Percentiles rank a stretch among this genome's conserved stretches.
phyloP scores from a whole-genome alignment of 1,284 basidiomycete genomes.

The Marasmius sp. region DNA sequence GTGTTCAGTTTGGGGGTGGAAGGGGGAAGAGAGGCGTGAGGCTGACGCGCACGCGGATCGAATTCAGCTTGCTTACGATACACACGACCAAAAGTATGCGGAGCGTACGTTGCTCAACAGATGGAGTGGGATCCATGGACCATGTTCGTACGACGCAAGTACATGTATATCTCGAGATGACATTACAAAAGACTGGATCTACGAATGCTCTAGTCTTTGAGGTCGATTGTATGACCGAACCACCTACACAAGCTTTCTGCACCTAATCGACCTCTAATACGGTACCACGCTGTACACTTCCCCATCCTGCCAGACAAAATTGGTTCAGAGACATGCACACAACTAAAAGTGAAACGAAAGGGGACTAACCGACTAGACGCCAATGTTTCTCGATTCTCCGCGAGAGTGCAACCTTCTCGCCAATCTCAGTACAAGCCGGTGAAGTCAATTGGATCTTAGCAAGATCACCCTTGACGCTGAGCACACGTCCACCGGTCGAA shows the following conservation, averaged over 20 bases:
- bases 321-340: constrained; percentile 3
- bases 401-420: constrained; percentile 93
- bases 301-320: constrained; percentile 38
- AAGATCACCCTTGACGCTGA: constrained; percentile 89
- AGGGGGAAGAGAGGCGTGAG: background rate
- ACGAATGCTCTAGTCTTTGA: too few species aligned
- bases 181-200: too few species aligned
- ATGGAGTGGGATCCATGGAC: too few species aligned
- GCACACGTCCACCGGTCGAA: constrained; percentile 89
- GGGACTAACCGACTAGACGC: constrained; percentile 76
- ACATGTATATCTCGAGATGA: too few species aligned
- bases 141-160: too few species aligned
- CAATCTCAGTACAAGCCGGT: constrained; percentile 91
- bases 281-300: constrained; percentile 52
- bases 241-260: too few species aligned
- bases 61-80: background rate
- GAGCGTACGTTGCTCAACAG: too few species aligned
- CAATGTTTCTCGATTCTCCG: constrained; percentile 97
- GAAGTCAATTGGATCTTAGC: constrained; percentile 91
- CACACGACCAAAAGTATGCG: too few species aligned
- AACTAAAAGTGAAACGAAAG: background rate
- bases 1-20: background rate
- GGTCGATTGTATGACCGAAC: too few species aligned
- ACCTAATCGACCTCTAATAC: constrained; percentile 49
- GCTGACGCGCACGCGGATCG: background rate